phyloP scores from a whole-genome alignment of 2,329 filamentous ascomycete species.

The Penicillium vulpinum region DNA sequence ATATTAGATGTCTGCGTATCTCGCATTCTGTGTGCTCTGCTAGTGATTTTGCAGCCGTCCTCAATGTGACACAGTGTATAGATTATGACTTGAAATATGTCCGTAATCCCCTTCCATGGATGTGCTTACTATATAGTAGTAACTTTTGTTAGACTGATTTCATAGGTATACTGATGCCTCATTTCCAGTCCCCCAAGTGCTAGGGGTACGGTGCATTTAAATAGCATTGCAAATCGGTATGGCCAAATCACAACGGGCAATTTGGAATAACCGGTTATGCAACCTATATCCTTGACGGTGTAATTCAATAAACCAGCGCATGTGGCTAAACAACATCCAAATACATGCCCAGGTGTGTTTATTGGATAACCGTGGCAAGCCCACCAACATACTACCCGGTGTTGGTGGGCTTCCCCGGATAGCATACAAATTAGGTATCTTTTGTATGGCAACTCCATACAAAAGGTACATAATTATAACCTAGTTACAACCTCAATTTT shows the following conservation, averaged over 20 bases:
- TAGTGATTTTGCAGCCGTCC: slow-evolving; percentile 15
- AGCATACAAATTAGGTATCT: too few species aligned
- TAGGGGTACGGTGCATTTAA: neutral
- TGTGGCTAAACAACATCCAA: neutral
- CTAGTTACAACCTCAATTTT: too few species aligned
- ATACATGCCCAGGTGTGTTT: neutral
- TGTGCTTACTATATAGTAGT: neutral
- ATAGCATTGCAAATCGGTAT: neutral
- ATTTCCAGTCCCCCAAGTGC: neutral
- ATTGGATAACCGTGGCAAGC: neutral
- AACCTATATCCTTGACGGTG: neutral
- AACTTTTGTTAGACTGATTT: neutral
- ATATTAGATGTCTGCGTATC: slow-evolving; percentile 38
- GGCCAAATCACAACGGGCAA: too few species aligned
- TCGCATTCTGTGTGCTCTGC: slow-evolving; percentile 20
- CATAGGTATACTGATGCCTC: neutral
- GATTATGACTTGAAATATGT: slow-evolving; percentile 26
- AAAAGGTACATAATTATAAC: too few species aligned
- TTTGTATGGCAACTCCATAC: too few species aligned
- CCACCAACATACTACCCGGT: too few species aligned
- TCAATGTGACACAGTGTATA: slow-evolving; percentile 24
- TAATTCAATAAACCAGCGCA: neutral
- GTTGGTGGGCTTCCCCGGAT: too few species aligned
- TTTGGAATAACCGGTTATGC: neutral
- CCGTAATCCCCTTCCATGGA: neutral